A percentile compares a stretch with the other conserved stretches of the same genome.
phyloP scores from a whole-genome alignment of 768 basidiomycete species.

The Podaxis rugospora region DNA sequence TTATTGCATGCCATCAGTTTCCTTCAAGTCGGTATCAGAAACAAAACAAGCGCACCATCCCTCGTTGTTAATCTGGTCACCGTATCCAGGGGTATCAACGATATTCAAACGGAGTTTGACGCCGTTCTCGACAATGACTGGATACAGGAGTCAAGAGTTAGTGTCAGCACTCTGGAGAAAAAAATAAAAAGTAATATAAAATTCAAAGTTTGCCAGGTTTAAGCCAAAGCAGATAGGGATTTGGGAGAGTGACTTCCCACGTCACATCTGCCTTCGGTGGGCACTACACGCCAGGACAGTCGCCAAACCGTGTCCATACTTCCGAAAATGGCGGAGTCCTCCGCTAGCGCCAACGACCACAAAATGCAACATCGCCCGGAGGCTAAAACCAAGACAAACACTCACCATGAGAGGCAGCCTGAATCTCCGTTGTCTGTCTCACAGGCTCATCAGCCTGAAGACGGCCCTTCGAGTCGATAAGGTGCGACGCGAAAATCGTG shows the following conservation, averaged over 20 bases:
- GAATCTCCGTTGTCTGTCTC: slow-evolving; percentile 95
- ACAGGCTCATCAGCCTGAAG: slow-evolving; percentile 83
- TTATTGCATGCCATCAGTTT: not conserved
- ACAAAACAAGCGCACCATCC: slow-evolving; percentile 62
- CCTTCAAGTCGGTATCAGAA: slow-evolving; percentile 9
- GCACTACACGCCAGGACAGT: not conserved
- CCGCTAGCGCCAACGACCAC: too few relatives aligned
- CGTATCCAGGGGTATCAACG: slow-evolving; percentile 97
- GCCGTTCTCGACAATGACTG: slow-evolving; percentile 95
- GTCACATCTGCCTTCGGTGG: slow-evolving; percentile 9
- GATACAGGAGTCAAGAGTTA: slow-evolving; percentile 2
- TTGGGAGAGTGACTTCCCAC: not conserved
- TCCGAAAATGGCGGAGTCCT: not conserved
- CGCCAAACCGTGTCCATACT: not conserved
- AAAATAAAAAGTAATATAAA: not conserved
- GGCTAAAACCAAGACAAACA: slow-evolving; percentile 18
- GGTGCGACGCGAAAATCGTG: slow-evolving; percentile 98
- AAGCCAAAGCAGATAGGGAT: slow-evolving; percentile 2
- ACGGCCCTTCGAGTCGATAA: slow-evolving; percentile 97
- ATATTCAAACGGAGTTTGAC: slow-evolving; percentile 95
- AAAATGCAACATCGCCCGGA: too few relatives aligned
- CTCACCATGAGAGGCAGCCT: slow-evolving; percentile 89
- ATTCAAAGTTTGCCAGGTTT: not conserved
- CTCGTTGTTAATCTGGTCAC: slow-evolving; percentile 99
- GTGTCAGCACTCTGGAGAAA: not conserved